These are phyloP conservation scores for Dactylellina drechsleri DNA, from an alignment of 2,329 filamentous ascomycete species.

Conservation along the genomic window DNA sequence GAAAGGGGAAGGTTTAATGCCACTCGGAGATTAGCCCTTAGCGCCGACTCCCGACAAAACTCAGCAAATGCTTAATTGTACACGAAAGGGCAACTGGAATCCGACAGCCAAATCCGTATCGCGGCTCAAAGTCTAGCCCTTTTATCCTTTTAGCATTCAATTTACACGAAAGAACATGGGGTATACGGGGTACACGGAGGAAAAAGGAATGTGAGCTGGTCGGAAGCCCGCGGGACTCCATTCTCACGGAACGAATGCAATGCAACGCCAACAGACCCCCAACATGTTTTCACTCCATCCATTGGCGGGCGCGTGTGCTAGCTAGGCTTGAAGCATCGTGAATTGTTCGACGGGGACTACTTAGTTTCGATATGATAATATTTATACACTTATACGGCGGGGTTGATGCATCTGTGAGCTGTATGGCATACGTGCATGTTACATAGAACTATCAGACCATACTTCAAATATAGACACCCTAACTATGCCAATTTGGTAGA, in stretches of 20 bases:
- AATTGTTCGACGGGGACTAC: not conserved
- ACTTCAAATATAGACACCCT: no score
- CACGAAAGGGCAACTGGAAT: no score
- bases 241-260: not conserved
- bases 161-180: no score
- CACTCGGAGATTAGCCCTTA: constrained; percentile 19
- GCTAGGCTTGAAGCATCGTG: not conserved
- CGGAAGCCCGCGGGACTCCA: constrained; percentile 14
- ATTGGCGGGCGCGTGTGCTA: not conserved
- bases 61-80: not conserved
- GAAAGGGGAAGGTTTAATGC: not conserved
- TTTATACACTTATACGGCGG: no score
- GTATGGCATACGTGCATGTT: constrained; percentile 11
- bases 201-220: not conserved
- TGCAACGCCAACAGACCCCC: constrained; percentile 8
- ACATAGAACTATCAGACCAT: no score
- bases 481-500: no score
- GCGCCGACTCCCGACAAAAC: constrained; percentile 15
- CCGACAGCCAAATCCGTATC: no score
- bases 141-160: no score
- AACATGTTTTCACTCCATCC: not conserved
- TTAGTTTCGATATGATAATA: no score
- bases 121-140: no score
- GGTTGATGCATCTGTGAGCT: constrained; percentile 13
- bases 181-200: no score